Evolutionary conservation across 345 rosid species (phyloP).

Genomic region (Citrus unshiu): DNA sequence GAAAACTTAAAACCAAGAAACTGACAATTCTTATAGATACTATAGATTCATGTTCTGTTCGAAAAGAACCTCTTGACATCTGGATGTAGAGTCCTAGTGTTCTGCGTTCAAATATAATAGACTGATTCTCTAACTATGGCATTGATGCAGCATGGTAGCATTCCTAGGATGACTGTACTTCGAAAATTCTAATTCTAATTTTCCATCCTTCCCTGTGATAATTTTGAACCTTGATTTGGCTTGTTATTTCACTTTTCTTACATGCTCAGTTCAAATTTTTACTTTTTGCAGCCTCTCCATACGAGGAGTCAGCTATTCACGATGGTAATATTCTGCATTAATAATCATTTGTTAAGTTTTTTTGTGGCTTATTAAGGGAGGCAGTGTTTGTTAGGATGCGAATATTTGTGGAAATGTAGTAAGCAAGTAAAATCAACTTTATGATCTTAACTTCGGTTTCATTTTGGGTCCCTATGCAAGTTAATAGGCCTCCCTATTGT

Average conservation of each 20-base stretch:
- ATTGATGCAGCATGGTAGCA: no score
- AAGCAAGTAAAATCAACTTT: background rate
- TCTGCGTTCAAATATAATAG: no score
- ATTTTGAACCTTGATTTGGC: background rate
- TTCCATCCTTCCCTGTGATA: background rate
- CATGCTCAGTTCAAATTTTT: background rate
- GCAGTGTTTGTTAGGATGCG: background rate
- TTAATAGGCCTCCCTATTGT: background rate
- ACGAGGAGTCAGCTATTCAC: slow-evolving; percentile 76
- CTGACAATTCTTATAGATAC: background rate
- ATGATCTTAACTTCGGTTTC: background rate
- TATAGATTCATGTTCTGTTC: background rate
- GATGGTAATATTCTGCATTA: slow-evolving; percentile 47
- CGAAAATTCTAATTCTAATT: no score
- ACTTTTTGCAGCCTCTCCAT: slow-evolving; percentile 70
- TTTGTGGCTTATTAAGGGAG: background rate
- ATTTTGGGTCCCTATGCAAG: background rate
- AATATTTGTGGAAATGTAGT: background rate
- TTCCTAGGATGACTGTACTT: no score
- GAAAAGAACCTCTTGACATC: background rate
- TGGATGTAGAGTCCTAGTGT: background rate
- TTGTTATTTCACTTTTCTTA: background rate
- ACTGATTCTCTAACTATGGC: no score
- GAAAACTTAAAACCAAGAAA: background rate
- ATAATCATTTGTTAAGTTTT: background rate